Percentiles rank a stretch among this genome's conserved stretches.
Evolutionary conservation across 768 basidiomycete genomes (phyloP).

Genomic region (Sporobolomyces pararoseus): DNA sequence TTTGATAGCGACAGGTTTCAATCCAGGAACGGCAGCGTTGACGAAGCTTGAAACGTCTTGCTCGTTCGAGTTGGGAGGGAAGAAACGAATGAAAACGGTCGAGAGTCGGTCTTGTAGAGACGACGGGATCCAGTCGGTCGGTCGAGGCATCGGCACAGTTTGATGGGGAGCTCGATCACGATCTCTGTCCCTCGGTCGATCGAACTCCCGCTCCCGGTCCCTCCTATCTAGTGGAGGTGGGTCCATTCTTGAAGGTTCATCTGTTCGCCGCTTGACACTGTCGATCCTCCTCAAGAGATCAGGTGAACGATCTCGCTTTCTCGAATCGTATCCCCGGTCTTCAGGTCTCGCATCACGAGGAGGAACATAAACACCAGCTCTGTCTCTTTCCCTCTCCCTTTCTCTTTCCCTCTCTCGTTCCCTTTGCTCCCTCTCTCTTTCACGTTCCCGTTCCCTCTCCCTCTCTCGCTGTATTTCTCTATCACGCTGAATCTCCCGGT

Average conservation of each 20-base stretch:
- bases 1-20: constrained; percentile 18
- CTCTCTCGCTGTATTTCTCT: too few species aligned
- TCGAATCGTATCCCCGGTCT: too few species aligned
- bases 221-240: too few species aligned
- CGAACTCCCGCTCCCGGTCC: too few species aligned
- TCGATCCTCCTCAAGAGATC: not conserved
- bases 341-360: too few species aligned
- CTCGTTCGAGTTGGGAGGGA: not conserved
- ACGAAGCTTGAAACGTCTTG: not conserved
- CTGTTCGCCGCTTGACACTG: too few species aligned
- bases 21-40: not conserved
- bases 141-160: not conserved
- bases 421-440: not conserved
- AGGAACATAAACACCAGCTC: too few species aligned
- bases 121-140: not conserved
- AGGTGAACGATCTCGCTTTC: not conserved
- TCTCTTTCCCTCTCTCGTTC: not conserved
- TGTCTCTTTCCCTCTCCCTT: not conserved
- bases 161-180: not conserved
- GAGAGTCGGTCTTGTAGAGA: not conserved
- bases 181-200: too few species aligned
- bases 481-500: too few species aligned
- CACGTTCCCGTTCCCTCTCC: not conserved
- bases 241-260: too few species aligned
- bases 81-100: constrained; percentile 4